These are phyloP conservation scores for Beauveria pseudobassiana DNA, from an alignment of 2,329 filamentous ascomycete species.

Conservation along the genomic window DNA sequence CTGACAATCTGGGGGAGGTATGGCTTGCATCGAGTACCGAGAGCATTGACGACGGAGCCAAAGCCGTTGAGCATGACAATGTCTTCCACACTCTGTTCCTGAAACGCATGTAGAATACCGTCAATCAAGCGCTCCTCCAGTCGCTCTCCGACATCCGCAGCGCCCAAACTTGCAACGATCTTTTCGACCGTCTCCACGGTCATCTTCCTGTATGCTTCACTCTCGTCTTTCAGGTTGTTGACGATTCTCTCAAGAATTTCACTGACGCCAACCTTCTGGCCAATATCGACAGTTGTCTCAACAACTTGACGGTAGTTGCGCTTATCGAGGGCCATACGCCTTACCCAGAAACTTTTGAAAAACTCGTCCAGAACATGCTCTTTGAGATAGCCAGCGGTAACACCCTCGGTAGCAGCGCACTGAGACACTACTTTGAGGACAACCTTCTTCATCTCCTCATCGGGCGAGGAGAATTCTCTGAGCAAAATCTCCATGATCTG, in stretches of 20 bases:
- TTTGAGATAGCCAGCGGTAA: constrained; percentile 90
- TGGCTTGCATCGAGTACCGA: constrained; percentile 88
- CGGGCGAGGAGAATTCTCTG: constrained; percentile 90
- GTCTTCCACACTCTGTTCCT: constrained; percentile 96
- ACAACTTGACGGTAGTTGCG: constrained; percentile 97
- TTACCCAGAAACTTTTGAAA: constrained; percentile 98
- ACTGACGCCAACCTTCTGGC: constrained; percentile 93
- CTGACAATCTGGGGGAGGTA: constrained; percentile 96
- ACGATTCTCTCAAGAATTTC: constrained; percentile 93
- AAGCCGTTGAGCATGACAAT: constrained; percentile 96
- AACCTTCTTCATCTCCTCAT: constrained; percentile 99
- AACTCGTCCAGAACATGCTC: constrained; percentile 93
- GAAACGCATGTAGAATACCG: constrained; percentile 91
- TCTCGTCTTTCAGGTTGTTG: constrained; percentile 94
- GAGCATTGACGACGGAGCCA: constrained; percentile 91
- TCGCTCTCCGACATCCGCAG: constrained; percentile 86
- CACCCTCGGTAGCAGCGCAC: constrained; percentile 88
- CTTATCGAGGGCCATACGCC: constrained; percentile 94
- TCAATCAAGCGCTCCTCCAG: constrained; percentile 92
- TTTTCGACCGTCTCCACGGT: constrained; percentile 97
- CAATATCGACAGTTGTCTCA: constrained; percentile 93
- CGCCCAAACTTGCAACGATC: constrained; percentile 84
- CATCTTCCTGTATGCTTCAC: constrained; percentile 97
- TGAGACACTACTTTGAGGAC: constrained; percentile 96
- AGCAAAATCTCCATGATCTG: constrained; percentile 99